Conservation (phyloP, 306 rosid genomes). For the Dryas drummondii region DNA sequence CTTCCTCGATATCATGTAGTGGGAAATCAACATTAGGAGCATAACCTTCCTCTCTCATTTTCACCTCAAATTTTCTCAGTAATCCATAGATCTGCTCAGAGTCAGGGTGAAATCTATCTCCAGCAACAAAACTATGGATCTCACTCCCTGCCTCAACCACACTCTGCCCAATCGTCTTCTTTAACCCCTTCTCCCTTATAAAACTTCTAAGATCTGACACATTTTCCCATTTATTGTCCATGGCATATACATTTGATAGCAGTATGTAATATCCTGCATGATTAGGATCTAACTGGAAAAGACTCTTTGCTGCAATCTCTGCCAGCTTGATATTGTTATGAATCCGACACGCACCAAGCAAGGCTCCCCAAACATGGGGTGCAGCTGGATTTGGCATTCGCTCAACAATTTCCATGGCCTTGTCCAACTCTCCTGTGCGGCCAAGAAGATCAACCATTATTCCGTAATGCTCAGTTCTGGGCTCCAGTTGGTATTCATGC, state of each 20-base stretch:
- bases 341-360: conserved; percentile 74
- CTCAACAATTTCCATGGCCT: conserved; percentile 53
- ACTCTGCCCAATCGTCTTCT: conserved; percentile 59
- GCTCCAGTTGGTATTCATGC: conserved; percentile 45
- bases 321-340: conserved; percentile 62
- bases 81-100: conserved; percentile 45
- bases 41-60: conserved; percentile 46
- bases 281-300: conserved; percentile 53
- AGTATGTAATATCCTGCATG: conserved; percentile 64
- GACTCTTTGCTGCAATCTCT: conserved; percentile 64
- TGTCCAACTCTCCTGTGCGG: conserved; percentile 67
- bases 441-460: conserved; percentile 90
- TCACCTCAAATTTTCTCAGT: conserved; percentile 50
- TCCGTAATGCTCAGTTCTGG: conserved; percentile 60
- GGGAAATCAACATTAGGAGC: conserved; percentile 15
- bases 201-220: conserved; percentile 50
- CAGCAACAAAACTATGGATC: conserved; percentile 52
- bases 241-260: conserved; percentile 65
- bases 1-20: conserved; percentile 10
- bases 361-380: conserved; percentile 76
- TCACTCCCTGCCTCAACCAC: conserved; percentile 46
- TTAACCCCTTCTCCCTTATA: conserved; percentile 59
- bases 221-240: conserved; percentile 62
- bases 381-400: conserved; percentile 53
- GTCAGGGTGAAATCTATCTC: conserved; percentile 47